phyloP scores from a whole-genome alignment of 306 rosid species.

The Dryas octopetala region DNA sequence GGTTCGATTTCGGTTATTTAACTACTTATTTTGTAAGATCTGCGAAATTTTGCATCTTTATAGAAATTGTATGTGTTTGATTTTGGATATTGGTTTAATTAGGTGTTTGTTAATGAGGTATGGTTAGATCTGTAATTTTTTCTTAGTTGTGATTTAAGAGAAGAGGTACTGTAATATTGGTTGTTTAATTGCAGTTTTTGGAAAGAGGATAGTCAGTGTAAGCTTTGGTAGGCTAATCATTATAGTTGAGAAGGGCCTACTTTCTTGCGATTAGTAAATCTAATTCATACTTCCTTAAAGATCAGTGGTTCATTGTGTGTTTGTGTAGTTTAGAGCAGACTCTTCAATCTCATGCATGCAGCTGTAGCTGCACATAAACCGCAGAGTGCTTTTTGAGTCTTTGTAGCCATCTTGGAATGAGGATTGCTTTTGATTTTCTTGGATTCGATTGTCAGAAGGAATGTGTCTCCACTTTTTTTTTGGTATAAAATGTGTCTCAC shows the following conservation, averaged over 20 bases:
- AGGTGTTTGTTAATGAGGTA: background rate
- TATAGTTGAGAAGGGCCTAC: background rate
- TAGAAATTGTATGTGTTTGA: background rate
- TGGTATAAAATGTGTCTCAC: too few species aligned
- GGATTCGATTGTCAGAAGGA: background rate
- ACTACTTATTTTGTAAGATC: constrained; percentile 4
- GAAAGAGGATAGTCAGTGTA: background rate
- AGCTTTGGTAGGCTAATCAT: background rate
- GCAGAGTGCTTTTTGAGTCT: background rate
- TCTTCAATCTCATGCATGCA: background rate
- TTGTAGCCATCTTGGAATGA: too few species aligned
- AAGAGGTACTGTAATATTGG: background rate
- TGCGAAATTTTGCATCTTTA: background rate
- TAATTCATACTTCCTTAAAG: background rate
- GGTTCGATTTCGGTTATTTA: background rate
- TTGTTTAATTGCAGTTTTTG: background rate
- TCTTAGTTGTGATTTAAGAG: background rate
- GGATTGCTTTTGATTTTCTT: constrained; percentile 1
- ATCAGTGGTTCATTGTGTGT: background rate
- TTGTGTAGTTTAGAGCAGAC: background rate
- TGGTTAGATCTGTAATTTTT: constrained; percentile 29
- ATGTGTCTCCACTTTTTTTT: too few species aligned
- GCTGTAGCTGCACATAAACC: background rate
- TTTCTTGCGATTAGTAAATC: background rate
- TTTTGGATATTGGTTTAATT: background rate